Percentiles rank a stretch among this genome's conserved stretches.
Conservation (phyloP, 768 basidiomycete species). For the Xanthoconium purpureum region DNA sequence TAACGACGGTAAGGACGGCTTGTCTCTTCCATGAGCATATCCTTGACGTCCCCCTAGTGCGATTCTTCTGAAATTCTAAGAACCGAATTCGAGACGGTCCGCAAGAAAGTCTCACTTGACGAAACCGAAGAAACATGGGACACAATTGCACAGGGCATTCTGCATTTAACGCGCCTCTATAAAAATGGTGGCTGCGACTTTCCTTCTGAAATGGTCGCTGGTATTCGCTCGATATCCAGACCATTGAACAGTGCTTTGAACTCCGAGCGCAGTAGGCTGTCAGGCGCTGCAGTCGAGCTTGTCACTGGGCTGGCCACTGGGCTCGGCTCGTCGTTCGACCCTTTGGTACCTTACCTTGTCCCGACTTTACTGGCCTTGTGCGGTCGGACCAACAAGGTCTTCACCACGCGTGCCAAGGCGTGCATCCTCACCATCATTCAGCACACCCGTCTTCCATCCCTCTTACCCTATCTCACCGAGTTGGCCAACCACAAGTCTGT, state of each 20-base stretch:
- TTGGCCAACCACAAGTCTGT: constrained; percentile 64
- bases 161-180: constrained; percentile 45
- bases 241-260: constrained; percentile 57
- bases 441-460: constrained; percentile 59
- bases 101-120: constrained; percentile 40
- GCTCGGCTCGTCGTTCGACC: constrained; percentile 62
- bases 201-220: constrained; percentile 47
- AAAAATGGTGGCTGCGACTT: constrained; percentile 52
- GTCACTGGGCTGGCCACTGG: constrained; percentile 51
- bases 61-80: constrained; percentile 29
- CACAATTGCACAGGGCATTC: constrained; percentile 50
- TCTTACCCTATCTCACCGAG: constrained; percentile 59
- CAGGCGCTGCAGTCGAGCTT: constrained; percentile 62
- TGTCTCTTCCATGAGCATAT: not conserved
- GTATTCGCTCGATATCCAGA: constrained; percentile 50
- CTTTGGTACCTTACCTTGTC: constrained; percentile 61
- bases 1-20: constrained; percentile 22
- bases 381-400: constrained; percentile 75
- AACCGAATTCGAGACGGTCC: constrained; percentile 42
- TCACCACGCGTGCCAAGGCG: constrained; percentile 59
- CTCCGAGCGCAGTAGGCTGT: constrained; percentile 74
- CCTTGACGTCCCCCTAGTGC: constrained; percentile 28
- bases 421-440: constrained; percentile 63
- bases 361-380: constrained; percentile 68
- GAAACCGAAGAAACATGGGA: constrained; percentile 87